Percentiles rank a stretch among this genome's conserved stretches.
These are phyloP conservation scores for Cercospora beticola DNA, from an alignment of 2,329 filamentous ascomycete genomes.

Conservation along the genomic window DNA sequence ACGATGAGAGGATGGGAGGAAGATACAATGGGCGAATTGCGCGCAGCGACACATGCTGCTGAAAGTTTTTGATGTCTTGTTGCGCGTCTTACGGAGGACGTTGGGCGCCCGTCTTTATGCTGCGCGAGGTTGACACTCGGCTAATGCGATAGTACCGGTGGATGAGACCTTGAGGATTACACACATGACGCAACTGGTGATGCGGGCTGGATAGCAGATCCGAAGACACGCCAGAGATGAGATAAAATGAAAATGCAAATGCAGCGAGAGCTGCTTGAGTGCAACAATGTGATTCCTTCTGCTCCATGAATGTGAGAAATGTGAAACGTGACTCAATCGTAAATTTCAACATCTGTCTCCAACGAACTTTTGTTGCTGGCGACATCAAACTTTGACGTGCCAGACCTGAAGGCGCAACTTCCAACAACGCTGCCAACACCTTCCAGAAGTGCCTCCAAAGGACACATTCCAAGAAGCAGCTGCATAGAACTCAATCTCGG, in stretches of 20 bases:
- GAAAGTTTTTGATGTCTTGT: slow-evolving; percentile 1
- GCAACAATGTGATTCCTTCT: background rate
- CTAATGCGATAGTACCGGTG: background rate
- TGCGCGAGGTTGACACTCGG: slow-evolving; percentile 1
- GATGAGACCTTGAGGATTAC: background rate
- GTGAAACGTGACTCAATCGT: background rate
- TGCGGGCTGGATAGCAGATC: slow-evolving; percentile 3
- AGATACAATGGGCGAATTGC: background rate
- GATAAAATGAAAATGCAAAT: slow-evolving; percentile 6
- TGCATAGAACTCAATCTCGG: background rate
- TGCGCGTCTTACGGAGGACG: background rate
- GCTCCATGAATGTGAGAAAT: background rate
- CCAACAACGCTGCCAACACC: background rate
- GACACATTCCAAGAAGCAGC: background rate
- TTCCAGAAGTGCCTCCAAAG: background rate
- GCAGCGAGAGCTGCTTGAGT: slow-evolving; percentile 9
- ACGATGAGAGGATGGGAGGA: background rate
- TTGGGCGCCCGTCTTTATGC: background rate
- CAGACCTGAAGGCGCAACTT: background rate
- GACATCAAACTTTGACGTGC: background rate
- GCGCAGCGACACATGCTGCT: background rate
- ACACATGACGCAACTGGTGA: background rate
- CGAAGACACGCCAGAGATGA: slow-evolving; percentile 1
- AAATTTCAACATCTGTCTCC: background rate
- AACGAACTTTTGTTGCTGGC: background rate